Evolutionary conservation across 768 basidiomycete genomes (phyloP), one percentile per base, ranked within the genome.

Genomic region (Tylopilus subfusipes): DNA sequence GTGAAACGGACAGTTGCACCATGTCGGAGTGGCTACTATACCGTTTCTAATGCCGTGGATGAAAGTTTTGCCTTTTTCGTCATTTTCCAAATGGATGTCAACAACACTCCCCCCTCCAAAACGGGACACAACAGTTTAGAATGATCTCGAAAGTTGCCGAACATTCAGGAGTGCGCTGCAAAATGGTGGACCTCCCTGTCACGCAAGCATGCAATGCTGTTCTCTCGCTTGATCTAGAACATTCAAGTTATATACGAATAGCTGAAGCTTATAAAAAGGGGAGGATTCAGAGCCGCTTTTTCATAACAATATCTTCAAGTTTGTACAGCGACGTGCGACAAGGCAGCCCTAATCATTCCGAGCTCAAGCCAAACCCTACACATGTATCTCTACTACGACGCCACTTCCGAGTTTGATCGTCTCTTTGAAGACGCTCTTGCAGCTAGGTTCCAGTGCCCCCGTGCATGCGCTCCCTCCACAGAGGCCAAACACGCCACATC

Each of bases 71-170:
- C 44, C 30, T 42, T 57, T 47, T 4, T 21, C 7, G 48, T 31
- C 12, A 22, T 3, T 19, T 42, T 16, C 34, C 31, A 61, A 62
- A 51, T 4, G 48, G 9, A 29, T 21, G n/a, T 51, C 60, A 53
- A 57, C 13, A 53, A 38, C 4, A 1, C 2, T 18, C 3, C 31
- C 31, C 51, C 14, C 39, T 44, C 59, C 58, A 57, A 57, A 53
- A 51, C 16, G 34, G 38, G 22, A 47, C 50, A 49, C 46, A 42
- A 27, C 47, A 3, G 1, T 30, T 30, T 24, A 6, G 54, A 55
- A 59, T 22, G 2, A 39, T 27, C 53, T 48, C 21, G 61, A 62
- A 62, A 11, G 12, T 27, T 50, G 14, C 29, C 30, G 50, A 55
- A 59, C 6, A 24, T 8, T 29, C 34, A 19, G 31, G 29, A 5